Evolutionary conservation across 148 eudicot species (phyloP), one percentile per base, ranked within the genome.

Genomic region (Amaranthus cruentus): DNA sequence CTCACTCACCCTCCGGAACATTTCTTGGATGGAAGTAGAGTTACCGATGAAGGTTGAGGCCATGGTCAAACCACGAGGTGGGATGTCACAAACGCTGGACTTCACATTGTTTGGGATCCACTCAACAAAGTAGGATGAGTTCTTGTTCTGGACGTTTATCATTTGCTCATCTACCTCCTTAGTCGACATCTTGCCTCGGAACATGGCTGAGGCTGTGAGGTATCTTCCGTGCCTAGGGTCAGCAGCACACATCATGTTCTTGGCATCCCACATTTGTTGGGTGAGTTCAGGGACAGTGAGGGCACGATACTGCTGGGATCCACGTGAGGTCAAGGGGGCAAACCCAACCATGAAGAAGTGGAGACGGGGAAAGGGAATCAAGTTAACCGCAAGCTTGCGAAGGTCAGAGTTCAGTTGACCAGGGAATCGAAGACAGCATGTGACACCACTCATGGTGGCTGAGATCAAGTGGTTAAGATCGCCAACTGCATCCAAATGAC

Each of bases 21-120:
- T 89, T 77, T 89, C 91, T 72, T 89, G 93, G 28, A 89, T 89
- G 7, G 91, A 88, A 10, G 91, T 86, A 0, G 91, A 88, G 79
- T 88, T 88, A 21, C 92, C 92, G 9, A 88, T 73, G 72, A 88
- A 88, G 47, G 93, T 88, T 4, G 93, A 88, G 0, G 90, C 81
- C 90, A 88, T 88, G 59, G 86, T 83, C 51, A 88, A 79, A 2
- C 93, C 93, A 15, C 76, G 83, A 4, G 93, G 93, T 4, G 93
- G 93, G 67, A 88, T 87, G 81, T 88, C 92, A 73, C 93, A 88
- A 4, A 88, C 93, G 18, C 92, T 88, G 0, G 90, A 88, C 63
- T 88, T 88, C 75, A 88, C 93, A 48, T 88, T 88, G 83, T 89
- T 87, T 3, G 93, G 93, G 58, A 89, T 89, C 92, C 92, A 88